Evolutionary conservation across 768 basidiomycete species (phyloP).

Genomic region (Suillus subaureus): DNA sequence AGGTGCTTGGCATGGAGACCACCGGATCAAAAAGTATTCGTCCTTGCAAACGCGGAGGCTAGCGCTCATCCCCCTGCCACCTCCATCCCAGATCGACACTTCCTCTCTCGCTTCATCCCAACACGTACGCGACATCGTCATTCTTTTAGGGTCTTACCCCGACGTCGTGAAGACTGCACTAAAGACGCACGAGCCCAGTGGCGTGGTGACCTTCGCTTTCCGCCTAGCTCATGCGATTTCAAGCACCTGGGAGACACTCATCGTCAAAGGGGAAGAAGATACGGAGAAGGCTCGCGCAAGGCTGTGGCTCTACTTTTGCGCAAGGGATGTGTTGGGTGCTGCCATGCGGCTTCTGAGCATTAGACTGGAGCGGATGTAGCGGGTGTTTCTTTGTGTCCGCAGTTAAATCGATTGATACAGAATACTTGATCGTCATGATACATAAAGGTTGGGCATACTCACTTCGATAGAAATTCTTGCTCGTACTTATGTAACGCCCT

Average conservation of each 20-base stretch:
- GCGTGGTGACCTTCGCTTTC: constrained; percentile 93
- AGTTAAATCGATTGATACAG: neutral
- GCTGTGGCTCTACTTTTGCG: constrained; percentile 86
- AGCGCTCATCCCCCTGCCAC: constrained; percentile 59
- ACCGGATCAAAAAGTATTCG: no score
- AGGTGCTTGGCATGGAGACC: no score
- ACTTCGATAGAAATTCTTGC: neutral
- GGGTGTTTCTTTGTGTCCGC: neutral
- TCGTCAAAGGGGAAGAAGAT: constrained; percentile 84
- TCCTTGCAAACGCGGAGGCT: no score
- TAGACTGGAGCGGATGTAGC: constrained; percentile 90
- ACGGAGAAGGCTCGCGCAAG: constrained; percentile 72
- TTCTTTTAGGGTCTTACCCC: constrained; percentile 89
- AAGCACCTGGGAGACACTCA: constrained; percentile 88
- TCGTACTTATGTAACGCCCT: neutral
- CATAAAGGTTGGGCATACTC: neutral
- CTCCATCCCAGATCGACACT: constrained; percentile 67
- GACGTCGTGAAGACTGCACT: constrained; percentile 87
- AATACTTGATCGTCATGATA: neutral
- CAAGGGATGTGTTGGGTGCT: constrained; percentile 85
- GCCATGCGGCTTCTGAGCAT: constrained; percentile 89
- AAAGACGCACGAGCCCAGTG: constrained; percentile 85
- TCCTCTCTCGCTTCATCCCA: constrained; percentile 64
- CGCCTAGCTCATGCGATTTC: constrained; percentile 85
- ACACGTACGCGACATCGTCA: constrained; percentile 82